phyloP scores from a whole-genome alignment of 1,284 basidiomycete genomes.

The Neonothopanus nambi region DNA sequence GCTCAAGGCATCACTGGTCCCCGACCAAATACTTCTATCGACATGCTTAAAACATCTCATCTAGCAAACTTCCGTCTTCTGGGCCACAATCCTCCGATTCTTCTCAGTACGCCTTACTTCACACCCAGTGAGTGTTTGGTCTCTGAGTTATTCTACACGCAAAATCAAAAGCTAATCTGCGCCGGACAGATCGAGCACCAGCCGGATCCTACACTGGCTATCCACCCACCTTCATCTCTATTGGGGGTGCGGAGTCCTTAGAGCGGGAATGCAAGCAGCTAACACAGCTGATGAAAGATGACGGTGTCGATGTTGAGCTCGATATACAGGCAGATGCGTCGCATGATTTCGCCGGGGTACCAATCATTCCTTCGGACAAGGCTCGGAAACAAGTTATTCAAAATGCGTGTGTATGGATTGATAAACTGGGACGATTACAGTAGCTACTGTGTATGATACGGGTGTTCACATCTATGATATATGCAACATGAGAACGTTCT shows the following conservation, averaged over 20 bases:
- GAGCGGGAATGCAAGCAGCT: conserved; percentile 17
- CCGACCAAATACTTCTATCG: conserved; percentile 20
- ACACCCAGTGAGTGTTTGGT: conserved; percentile 17
- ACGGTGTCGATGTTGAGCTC: conserved; percentile 23
- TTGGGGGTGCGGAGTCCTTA: conserved; percentile 21
- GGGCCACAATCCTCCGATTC: conserved; percentile 14
- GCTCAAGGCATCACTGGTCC: conserved; percentile 3
- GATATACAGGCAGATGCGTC: conserved; percentile 24
- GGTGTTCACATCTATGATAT: too few relatives aligned
- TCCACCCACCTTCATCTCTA: conserved; percentile 21
- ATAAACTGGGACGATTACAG: not conserved
- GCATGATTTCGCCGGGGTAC: conserved; percentile 21
- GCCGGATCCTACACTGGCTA: conserved; percentile 19
- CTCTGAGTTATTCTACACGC: not conserved
- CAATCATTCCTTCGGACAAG: conserved; percentile 4
- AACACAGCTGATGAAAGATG: conserved; percentile 12
- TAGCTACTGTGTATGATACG: too few relatives aligned
- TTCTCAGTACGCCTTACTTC: conserved; percentile 16
- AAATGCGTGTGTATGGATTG: conserved; percentile 11
- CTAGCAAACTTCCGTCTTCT: conserved; percentile 22
- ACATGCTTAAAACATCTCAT: conserved; percentile 21
- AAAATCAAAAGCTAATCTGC: not conserved
- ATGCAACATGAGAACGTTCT: too few relatives aligned
- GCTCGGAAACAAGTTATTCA: conserved; percentile 6
- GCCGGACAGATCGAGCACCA: conserved; percentile 17